These are phyloP conservation scores for Xenoacremonium recifei DNA, from an alignment of 2,329 filamentous ascomycete genomes.

Conservation along the genomic window DNA sequence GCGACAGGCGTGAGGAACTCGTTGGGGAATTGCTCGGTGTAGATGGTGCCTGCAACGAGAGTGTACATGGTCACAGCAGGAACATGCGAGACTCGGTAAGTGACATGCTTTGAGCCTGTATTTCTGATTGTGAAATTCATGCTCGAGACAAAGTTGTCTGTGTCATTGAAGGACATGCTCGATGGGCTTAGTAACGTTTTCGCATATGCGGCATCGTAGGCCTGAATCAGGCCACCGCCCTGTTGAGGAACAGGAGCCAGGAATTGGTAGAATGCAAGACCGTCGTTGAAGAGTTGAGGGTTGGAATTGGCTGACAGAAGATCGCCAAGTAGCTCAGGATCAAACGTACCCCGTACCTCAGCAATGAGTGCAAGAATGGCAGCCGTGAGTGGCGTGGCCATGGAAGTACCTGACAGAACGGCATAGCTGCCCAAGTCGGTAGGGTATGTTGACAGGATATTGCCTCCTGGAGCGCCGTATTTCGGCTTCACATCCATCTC, in stretches of 20 bases:
- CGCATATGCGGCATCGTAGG: conserved; percentile 56
- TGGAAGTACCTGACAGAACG: conserved; percentile 57
- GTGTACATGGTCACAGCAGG: conserved; percentile 55
- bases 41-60: conserved; percentile 29
- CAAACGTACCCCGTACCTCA: conserved; percentile 48
- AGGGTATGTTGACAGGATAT: conserved; percentile 58
- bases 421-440: conserved; percentile 45
- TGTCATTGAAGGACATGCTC: conserved; percentile 65
- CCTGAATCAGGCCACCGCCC: conserved; percentile 59
- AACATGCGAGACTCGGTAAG: conserved; percentile 51
- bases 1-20: conserved; percentile 41
- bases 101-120: conserved; percentile 44
- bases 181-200: conserved; percentile 52
- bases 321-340: conserved; percentile 49
- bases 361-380: conserved; percentile 54
- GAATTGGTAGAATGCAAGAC: conserved; percentile 31
- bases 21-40: conserved; percentile 44
- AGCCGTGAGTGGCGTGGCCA: conserved; percentile 57
- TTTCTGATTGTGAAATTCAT: conserved; percentile 58
- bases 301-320: conserved; percentile 49
- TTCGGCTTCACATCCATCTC: conserved; percentile 58
- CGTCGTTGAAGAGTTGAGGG: conserved; percentile 48
- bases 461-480: conserved; percentile 54
- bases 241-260: conserved; percentile 59
- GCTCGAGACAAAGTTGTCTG: conserved; percentile 49